Evolutionary conservation across 495 filamentous ascomycete genomes (phyloP), one percentile per base, ranked within the genome.

Genomic region (Penicillium bialowiezense): DNA sequence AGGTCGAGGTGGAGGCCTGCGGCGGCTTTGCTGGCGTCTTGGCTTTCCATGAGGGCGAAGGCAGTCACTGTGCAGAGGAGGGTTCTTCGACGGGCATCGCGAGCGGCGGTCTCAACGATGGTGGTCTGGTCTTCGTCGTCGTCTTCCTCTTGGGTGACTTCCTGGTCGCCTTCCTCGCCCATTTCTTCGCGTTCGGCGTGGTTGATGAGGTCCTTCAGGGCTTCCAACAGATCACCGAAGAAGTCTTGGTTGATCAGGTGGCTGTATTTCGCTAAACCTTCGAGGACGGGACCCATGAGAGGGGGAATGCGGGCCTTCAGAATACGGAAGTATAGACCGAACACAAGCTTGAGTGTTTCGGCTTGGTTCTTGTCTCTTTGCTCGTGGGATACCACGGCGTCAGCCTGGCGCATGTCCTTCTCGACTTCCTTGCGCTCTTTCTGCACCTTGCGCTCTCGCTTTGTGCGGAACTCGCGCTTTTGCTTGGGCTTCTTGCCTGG

Each of bases 201-300:
- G 8, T 75, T 76, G 54, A 97, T 91, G 10, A 98, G 77, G 47
- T 97, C 95, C 64, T 93, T 93, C 21, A 98, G 74, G 7, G 89
- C 91, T 60, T 97, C 95, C 15, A 98, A 82, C 29, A 98, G 73
- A 65, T 97, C 93, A 17, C 93, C 93, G 64, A 98, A 98, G 75
- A 97, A 96, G 62, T 97, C 86, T 60, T 97, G 87, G 71, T 98
- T 98, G 74, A 98, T 97, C 14, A 98, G 75, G 63, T 96, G 93
- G 14, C 91, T 84, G 66, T 96, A 97, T 64, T 84, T 85, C 40
- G 91, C 91, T 21, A 98, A 73, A 40, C 93, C 93, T 66, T 98
- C 90, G 4, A 93, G 75, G 0, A 96, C 91, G 26, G 91, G 90
- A 6, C 92, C 93, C 90, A 97, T 97, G 9, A 98, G 80, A 14